These are phyloP conservation scores for Pichia membranifaciens DNA, from an alignment of 805 yeast species.

Conservation along the genomic window DNA sequence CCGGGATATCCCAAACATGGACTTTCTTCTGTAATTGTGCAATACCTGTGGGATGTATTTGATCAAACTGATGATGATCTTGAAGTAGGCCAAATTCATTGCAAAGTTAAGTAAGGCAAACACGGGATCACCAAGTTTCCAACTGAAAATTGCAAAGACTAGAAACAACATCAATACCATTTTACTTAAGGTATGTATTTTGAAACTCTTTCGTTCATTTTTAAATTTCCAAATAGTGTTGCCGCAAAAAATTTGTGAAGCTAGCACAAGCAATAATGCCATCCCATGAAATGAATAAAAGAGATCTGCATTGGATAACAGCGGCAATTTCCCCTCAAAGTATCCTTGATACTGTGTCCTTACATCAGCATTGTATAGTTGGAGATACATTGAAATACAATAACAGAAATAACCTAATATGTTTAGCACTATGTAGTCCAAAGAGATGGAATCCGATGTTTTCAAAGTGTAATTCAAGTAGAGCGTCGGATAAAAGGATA, in stretches of 20 bases:
- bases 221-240: slow-evolving; percentile 31
- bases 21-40: slow-evolving; percentile 35
- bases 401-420: slow-evolving; percentile 43
- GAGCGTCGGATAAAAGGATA: slow-evolving; percentile 47
- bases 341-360: slow-evolving; percentile 25
- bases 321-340: slow-evolving; percentile 34
- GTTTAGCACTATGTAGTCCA: slow-evolving; percentile 43
- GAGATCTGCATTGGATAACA: slow-evolving; percentile 40
- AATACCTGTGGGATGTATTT: slow-evolving; percentile 48
- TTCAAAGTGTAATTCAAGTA: slow-evolving; percentile 34
- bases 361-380: slow-evolving; percentile 33
- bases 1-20: slow-evolving; percentile 43
- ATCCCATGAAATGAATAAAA: slow-evolving; percentile 45
- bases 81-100: slow-evolving; percentile 37
- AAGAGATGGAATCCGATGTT: slow-evolving; percentile 44
- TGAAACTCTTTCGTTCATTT: slow-evolving; percentile 26
- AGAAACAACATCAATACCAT: slow-evolving; percentile 13
- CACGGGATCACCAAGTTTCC: slow-evolving; percentile 6
- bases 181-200: slow-evolving; percentile 19
- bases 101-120: slow-evolving; percentile 35
- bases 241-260: slow-evolving; percentile 36
- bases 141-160: slow-evolving; percentile 15
- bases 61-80: slow-evolving; percentile 38
- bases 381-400: slow-evolving; percentile 37
- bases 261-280: slow-evolving; percentile 33